These are phyloP conservation scores for Arthrobotrys pseudoclavata DNA, from an alignment of 2,329 filamentous ascomycete species.

Conservation along the genomic window DNA sequence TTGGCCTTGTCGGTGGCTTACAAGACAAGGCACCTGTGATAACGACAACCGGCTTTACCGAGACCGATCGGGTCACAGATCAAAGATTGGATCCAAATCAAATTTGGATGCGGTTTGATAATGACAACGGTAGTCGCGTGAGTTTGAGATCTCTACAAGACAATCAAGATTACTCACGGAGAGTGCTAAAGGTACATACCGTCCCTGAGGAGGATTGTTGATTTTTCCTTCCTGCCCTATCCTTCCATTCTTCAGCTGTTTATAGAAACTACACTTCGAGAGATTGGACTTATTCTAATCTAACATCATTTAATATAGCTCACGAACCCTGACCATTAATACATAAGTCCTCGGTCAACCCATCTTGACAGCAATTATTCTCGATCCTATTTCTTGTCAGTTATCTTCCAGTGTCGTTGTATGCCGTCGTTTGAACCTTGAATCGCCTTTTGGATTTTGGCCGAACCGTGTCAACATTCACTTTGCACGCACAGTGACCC, in stretches of 20 bases:
- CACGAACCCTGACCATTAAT: constrained; percentile 49
- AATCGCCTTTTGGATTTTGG: constrained; percentile 14
- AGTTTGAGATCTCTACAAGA: constrained; percentile 54
- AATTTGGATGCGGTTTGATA: constrained; percentile 59
- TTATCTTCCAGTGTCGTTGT: constrained; percentile 11
- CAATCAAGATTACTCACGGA: constrained; percentile 57
- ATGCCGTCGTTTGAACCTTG: constrained; percentile 7
- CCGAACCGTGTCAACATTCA: background rate
- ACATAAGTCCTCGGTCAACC: constrained; percentile 6
- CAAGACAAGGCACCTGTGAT: constrained; percentile 44
- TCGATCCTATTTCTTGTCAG: constrained; percentile 1
- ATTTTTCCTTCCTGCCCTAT: background rate
- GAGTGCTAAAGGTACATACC: constrained; percentile 59
- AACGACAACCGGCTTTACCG: constrained; percentile 45
- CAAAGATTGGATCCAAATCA: constrained; percentile 58
- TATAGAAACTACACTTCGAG: constrained; percentile 29
- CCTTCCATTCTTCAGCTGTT: constrained; percentile 3
- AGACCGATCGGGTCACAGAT: constrained; percentile 54
- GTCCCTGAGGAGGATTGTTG: constrained; percentile 35
- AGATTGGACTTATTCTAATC: constrained; percentile 58
- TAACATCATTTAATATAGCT: constrained; percentile 53
- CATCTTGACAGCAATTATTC: constrained; percentile 11
- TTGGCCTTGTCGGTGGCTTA: constrained; percentile 51
- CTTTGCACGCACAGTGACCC: background rate
- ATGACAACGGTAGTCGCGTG: constrained; percentile 54